Conservation (phyloP, 495 filamentous ascomycete species). For the Xylaria curta region DNA sequence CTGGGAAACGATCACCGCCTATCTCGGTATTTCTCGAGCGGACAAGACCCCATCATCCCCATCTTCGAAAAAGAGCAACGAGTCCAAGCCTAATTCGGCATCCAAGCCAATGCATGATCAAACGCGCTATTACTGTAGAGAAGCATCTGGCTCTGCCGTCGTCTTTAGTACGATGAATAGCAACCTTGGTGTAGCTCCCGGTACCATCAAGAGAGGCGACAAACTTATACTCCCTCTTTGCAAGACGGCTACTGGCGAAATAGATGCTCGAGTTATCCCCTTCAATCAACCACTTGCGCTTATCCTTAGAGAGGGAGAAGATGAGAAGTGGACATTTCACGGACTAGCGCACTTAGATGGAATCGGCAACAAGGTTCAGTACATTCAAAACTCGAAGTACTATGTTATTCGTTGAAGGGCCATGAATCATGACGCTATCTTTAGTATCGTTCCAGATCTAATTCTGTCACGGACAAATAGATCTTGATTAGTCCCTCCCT, state of each 20-base stretch:
- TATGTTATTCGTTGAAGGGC: not conserved
- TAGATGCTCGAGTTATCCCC: conserved; percentile 1
- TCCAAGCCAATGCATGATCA: not conserved
- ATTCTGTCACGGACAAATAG: no score
- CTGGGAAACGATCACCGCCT: conserved; percentile 6
- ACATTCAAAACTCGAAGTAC: not conserved
- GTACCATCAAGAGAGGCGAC: not conserved
- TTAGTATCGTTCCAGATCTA: no score
- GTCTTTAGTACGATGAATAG: not conserved
- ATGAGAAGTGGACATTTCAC: not conserved
- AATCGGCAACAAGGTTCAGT: not conserved
- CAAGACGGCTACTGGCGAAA: not conserved
- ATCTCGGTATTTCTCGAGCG: not conserved
- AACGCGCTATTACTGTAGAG: not conserved
- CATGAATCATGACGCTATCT: no score
- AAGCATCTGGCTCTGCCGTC: not conserved
- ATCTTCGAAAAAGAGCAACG: not conserved
- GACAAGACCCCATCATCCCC: not conserved
- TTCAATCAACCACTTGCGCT: conserved; percentile 7
- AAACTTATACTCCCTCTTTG: conserved; percentile 11
- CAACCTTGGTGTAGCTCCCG: not conserved
- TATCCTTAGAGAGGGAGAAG: not conserved
- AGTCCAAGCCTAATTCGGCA: no score
- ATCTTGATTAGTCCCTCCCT: no score
- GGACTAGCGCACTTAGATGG: conserved; percentile 10